Percentiles rank a stretch among this genome's conserved stretches.
phyloP scores from a whole-genome alignment of 2,329 filamentous ascomycete genomes.

The Ustulina deusta region DNA sequence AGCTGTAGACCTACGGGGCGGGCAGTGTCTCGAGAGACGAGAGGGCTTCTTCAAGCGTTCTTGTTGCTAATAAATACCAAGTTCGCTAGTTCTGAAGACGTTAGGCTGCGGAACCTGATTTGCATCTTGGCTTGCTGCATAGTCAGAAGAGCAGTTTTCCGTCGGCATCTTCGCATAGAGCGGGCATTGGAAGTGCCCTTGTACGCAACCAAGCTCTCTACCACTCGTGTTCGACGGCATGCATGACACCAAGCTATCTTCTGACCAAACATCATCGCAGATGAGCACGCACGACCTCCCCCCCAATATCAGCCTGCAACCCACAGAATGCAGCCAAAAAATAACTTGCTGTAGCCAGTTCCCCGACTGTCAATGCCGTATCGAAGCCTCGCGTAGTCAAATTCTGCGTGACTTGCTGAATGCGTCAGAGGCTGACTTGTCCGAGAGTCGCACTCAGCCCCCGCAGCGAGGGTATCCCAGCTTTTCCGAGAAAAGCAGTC shows the following conservation, averaged over 20 bases:
- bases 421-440: slow-evolving; percentile 19
- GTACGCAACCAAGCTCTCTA: not conserved
- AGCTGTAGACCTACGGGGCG: not conserved
- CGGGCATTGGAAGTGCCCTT: not conserved
- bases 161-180: not conserved
- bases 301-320: not conserved
- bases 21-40: not conserved
- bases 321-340: not conserved
- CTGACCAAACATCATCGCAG: slow-evolving; percentile 2
- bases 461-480: not conserved
- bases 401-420: slow-evolving; percentile 17
- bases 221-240: not conserved
- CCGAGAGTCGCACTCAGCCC: not conserved
- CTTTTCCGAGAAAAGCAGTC: slow-evolving; percentile 5
- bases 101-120: not conserved
- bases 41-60: too few species aligned
- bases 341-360: not conserved
- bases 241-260: not conserved
- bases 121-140: not conserved
- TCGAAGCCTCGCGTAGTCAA: slow-evolving; percentile 24
- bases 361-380: slow-evolving; percentile 7
- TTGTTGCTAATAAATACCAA: not conserved
- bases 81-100: not conserved
- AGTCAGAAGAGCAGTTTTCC: not conserved
- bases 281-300: not conserved